Conservation (phyloP, 495 filamentous ascomycete species). For the Usnea hakonensis region DNA sequence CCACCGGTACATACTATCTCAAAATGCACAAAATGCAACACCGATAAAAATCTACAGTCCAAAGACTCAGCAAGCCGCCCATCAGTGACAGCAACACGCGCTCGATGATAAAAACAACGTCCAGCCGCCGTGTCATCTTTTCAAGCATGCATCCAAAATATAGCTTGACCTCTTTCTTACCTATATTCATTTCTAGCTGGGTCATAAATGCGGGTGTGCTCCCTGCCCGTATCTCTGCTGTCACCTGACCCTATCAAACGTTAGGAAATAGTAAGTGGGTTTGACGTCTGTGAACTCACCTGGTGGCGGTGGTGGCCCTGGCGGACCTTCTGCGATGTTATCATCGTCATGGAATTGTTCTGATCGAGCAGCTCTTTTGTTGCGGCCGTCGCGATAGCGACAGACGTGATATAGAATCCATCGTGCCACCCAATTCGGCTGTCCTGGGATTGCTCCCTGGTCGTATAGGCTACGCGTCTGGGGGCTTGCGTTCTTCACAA, state of each 20-base stretch:
- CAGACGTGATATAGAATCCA: conserved; percentile 55
- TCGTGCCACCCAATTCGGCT: conserved; percentile 49
- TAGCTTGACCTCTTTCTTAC: background rate
- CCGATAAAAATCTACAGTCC: background rate
- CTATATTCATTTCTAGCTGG: conserved; percentile 38
- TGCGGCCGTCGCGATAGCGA: conserved; percentile 49
- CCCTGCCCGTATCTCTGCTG: background rate
- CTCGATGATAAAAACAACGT: background rate
- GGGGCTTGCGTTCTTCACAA: conserved; percentile 33
- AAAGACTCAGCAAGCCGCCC: background rate
- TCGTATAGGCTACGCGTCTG: conserved; percentile 37
- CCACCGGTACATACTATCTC: background rate
- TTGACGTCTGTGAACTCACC: background rate
- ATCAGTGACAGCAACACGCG: background rate
- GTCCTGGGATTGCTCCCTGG: conserved; percentile 33
- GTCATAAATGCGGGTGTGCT: conserved; percentile 32
- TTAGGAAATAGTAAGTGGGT: background rate
- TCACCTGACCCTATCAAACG: background rate
- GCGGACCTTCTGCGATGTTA: background rate
- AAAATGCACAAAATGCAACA: background rate
- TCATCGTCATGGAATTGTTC: conserved; percentile 30
- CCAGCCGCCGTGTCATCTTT: background rate
- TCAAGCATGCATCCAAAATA: background rate
- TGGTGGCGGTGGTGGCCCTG: background rate
- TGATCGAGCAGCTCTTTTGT: conserved; percentile 36